A percentile compares a stretch with the other conserved stretches of the same genome.
Evolutionary conservation across 768 basidiomycete species (phyloP).

Genomic region (Kwoniella bestiolae): DNA sequence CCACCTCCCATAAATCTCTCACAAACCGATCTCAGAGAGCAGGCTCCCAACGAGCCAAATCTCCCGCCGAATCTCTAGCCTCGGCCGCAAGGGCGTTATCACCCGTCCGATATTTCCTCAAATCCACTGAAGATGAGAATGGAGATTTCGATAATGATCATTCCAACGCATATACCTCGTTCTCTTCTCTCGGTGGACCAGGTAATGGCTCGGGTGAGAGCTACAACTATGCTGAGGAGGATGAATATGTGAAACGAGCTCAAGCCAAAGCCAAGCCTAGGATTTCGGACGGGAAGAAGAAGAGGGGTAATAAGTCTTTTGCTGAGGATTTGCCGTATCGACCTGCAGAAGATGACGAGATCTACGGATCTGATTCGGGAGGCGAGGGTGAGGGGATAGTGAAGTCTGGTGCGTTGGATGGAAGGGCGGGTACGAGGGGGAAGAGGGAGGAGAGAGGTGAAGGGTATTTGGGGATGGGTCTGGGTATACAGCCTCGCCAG

Average conservation of each 20-base stretch:
- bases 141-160: slow-evolving; percentile 30
- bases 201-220: slow-evolving; percentile 25
- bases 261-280: slow-evolving; percentile 24
- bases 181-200: slow-evolving; percentile 35
- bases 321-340: slow-evolving; percentile 50
- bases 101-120: slow-evolving; percentile 51
- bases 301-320: slow-evolving; percentile 27
- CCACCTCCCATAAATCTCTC: slow-evolving; percentile 10
- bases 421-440: slow-evolving; percentile 43
- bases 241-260: slow-evolving; percentile 37
- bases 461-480: slow-evolving; percentile 51
- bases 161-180: slow-evolving; percentile 30
- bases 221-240: slow-evolving; percentile 47
- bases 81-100: slow-evolving; percentile 43
- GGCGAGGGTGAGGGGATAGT: slow-evolving; percentile 51
- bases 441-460: slow-evolving; percentile 44
- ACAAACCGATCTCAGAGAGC: slow-evolving; percentile 3
- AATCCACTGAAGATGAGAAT: slow-evolving; percentile 31
- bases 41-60: slow-evolving; percentile 31
- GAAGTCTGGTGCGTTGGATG: slow-evolving; percentile 40
- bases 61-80: slow-evolving; percentile 42
- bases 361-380: slow-evolving; percentile 34
- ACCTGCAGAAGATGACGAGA: slow-evolving; percentile 44
- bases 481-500: slow-evolving; percentile 43
- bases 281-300: slow-evolving; percentile 26